phyloP scores from a whole-genome alignment of 177 flowering plant species.

The Vitis hybrid region DNA sequence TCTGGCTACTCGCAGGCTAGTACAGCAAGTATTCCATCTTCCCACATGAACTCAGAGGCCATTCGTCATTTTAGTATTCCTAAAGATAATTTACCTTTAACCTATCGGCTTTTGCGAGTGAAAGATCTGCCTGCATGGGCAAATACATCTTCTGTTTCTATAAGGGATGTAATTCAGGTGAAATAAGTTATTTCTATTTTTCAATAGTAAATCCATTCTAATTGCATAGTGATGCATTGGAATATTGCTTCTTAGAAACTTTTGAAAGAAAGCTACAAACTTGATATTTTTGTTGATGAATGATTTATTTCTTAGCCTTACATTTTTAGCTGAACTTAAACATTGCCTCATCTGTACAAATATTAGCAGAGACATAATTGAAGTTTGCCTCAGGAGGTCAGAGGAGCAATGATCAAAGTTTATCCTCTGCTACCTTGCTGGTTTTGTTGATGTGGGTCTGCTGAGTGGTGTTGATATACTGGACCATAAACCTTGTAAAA shows the following conservation, averaged over 20 bases:
- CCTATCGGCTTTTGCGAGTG: slow-evolving; percentile 78
- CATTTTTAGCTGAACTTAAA: background rate
- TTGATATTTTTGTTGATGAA: too few relatives aligned
- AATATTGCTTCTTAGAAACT: too few relatives aligned
- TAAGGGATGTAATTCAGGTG: slow-evolving; percentile 86
- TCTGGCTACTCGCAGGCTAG: slow-evolving; percentile 16
- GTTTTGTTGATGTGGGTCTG: background rate
- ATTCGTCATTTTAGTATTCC: slow-evolving; percentile 55
- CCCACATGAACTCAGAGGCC: slow-evolving; percentile 31
- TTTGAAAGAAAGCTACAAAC: too few relatives aligned
- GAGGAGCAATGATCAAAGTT: background rate
- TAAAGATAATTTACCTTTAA: slow-evolving; percentile 46
- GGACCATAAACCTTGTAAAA: background rate
- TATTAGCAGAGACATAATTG: background rate
- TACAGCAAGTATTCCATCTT: slow-evolving; percentile 4
- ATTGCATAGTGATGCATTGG: background rate
- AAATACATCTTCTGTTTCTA: slow-evolving; percentile 76
- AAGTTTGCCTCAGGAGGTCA: background rate
- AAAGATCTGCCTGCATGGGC: slow-evolving; percentile 90
- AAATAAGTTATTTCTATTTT: background rate
- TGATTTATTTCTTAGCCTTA: too few relatives aligned
- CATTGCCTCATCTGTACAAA: background rate
- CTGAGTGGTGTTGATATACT: background rate
- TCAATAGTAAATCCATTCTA: too few relatives aligned
- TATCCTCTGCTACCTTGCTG: background rate